Evolutionary conservation across 345 rosid genomes (phyloP), one percentile per base, ranked within the genome.

Genomic region (Aethionema arabicum): DNA sequence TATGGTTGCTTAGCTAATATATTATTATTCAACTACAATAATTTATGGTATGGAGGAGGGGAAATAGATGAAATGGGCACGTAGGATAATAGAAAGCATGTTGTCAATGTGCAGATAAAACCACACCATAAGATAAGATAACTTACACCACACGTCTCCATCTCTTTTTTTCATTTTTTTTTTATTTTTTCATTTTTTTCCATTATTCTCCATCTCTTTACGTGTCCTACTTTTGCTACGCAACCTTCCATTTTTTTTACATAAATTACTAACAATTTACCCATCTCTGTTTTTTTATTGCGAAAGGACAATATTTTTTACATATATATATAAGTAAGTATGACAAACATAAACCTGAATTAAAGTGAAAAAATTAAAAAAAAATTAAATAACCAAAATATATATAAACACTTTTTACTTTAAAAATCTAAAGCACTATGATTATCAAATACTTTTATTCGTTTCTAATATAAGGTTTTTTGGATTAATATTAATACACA

Each of bases 211-310:
- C 46, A 27, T 13, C 32, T 56, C 40, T 56, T 67, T 63, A 50
- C 74, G 74, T 70, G 69, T 70, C 74, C 4, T 21, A 14, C 27
- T 70, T 70, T 63, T 49, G 35, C 58, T 39, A 27, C 74, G 69
- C 56, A 63, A 56, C 33, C 54, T 70, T 42, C 38, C 53, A 21
- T 57, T 48, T 41, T 50, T 55, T 52, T 0, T 31, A 37, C 40
- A 37, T 37, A 37, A 37, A 37, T 21, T 40, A 4, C n/a, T 41
- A 41, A 41, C 11, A 6, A 41, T 41, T 41, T 41, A 41, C 4
- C 45, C 27, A 21, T 21, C 8, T 35, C 38, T 5, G 6, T 35
- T 35, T 37, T 40, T 33, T 38, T 61, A 12, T n/a, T 13, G 48
- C 4, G 38, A 47, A 53, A 11, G 0, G 4, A 32, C 30, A 12